Percentiles rank a stretch among this genome's conserved stretches.
Conservation (phyloP, 2,329 filamentous ascomycete genomes). For the Sphaerulina vaccinii region DNA sequence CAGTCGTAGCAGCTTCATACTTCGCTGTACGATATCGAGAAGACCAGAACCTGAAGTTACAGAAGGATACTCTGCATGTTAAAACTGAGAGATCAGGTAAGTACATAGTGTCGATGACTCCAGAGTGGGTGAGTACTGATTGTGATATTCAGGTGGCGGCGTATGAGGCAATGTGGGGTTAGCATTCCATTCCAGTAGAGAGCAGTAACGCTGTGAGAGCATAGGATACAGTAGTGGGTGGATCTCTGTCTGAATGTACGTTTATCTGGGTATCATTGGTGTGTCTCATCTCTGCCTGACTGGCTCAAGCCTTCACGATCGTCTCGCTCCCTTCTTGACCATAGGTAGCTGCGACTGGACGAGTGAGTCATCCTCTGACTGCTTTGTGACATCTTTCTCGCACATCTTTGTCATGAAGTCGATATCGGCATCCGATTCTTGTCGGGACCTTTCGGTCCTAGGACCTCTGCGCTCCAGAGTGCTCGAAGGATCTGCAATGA, state of each 20-base stretch:
- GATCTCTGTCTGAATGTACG: no score
- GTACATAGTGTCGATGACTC: constrained; percentile 1
- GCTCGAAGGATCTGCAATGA: not conserved
- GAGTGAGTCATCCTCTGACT: not conserved
- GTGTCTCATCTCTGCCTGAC: no score
- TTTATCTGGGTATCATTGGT: no score
- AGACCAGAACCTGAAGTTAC: constrained; percentile 12
- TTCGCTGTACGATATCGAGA: constrained; percentile 10
- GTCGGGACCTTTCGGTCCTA: not conserved
- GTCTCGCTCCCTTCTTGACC: not conserved
- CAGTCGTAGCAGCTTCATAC: constrained; percentile 10
- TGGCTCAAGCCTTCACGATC: no score
- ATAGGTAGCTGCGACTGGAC: not conserved
- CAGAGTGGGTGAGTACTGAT: no score
- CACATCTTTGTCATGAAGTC: not conserved
- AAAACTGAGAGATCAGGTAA: constrained; percentile 15
- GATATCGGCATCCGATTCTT: not conserved
- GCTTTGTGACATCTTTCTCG: not conserved
- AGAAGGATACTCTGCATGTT: constrained; percentile 17
- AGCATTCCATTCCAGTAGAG: no score
- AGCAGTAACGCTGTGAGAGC: no score
- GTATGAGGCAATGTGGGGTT: no score
- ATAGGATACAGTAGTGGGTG: no score
- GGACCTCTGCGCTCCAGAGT: not conserved
- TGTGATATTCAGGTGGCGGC: not conserved